phyloP scores from a whole-genome alignment of 2,329 filamentous ascomycete species.

The Fusarium virguliforme region DNA sequence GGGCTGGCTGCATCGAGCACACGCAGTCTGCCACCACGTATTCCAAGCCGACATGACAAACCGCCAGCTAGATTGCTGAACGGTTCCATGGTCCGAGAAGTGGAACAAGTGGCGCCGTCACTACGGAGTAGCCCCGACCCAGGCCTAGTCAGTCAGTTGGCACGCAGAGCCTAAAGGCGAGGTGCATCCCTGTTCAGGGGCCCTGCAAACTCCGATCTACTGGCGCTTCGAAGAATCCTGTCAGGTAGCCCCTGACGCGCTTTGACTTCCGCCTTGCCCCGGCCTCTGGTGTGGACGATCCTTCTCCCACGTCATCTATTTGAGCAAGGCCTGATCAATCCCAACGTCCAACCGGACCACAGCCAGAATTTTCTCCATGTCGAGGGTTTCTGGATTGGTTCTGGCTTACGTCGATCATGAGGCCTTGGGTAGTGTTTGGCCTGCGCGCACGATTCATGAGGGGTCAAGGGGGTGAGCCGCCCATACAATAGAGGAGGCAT shows the following conservation, averaged over 20 bases:
- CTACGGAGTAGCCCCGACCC: background rate
- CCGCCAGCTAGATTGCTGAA: background rate
- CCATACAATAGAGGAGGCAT: background rate
- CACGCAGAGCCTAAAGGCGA: background rate
- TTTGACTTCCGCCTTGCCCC: slow-evolving; percentile 15
- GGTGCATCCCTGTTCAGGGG: slow-evolving; percentile 9
- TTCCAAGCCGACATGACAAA: background rate
- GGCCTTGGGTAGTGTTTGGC: background rate
- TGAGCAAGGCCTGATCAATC: background rate
- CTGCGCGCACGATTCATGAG: slow-evolving; percentile 1
- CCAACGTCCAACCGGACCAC: background rate
- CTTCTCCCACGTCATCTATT: background rate
- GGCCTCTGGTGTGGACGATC: slow-evolving; percentile 7
- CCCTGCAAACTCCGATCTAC: slow-evolving; percentile 1
- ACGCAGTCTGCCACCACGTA: background rate
- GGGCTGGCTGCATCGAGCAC: background rate
- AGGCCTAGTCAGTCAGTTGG: background rate
- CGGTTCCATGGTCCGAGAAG: slow-evolving; percentile 11
- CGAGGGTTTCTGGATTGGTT: background rate
- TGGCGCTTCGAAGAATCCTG: background rate
- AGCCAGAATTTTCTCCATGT: background rate
- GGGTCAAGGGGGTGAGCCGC: background rate
- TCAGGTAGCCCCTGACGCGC: slow-evolving; percentile 6
- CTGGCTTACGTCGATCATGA: background rate
- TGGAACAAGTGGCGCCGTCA: slow-evolving; percentile 12